Evolutionary conservation across 164 flowering plant genomes (phyloP), one percentile per base, ranked within the genome.

Genomic region (Berberis thunbergii): DNA sequence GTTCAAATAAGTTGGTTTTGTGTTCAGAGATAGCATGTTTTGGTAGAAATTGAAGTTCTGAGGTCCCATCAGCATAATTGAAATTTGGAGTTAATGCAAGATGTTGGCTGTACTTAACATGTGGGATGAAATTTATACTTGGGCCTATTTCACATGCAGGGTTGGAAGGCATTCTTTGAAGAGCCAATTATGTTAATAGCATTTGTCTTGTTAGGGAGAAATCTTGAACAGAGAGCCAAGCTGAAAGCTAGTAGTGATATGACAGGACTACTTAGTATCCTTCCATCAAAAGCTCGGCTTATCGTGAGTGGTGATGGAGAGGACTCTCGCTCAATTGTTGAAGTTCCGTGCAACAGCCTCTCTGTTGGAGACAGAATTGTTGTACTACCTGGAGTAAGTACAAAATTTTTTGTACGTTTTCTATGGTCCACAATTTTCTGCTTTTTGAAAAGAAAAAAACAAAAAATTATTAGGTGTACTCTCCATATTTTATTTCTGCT

Each of bases 181-280:
- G 97, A 95, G 70, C 99, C 99, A 54, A 79, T 91, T 61, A 94
- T 94, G 99, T 74, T 91, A 68, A 89, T 95, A 73, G 96, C 99
- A 69, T 89, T 95, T 78, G 97, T 95, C 63, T 76, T 95, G 74
- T 68, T 95, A 49, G 99, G 99, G 67, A 86, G 86, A 73, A 95
- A 91, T 77, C 99, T 95, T 74, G 99, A 95, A 72, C 97, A 89
- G 72, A 85, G 99, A 74, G 97, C 97, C 43, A 95, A 95, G 73
- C 79, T 95, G 57, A 91, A 85, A 77, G 97, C 99, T 42, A 79
- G 91, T 41, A 89, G 96, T 84, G 99, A 95, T 67, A 89, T 95
- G 97, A 86, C 99, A 11, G 87, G 88, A 68, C 91, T 95, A 68
- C 75, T 95, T 26, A 86, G 79, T 80, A 69, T 89, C 63, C 72